phyloP scores from a whole-genome alignment of 257 asterid genomes.

The Penstemon eatonii region DNA sequence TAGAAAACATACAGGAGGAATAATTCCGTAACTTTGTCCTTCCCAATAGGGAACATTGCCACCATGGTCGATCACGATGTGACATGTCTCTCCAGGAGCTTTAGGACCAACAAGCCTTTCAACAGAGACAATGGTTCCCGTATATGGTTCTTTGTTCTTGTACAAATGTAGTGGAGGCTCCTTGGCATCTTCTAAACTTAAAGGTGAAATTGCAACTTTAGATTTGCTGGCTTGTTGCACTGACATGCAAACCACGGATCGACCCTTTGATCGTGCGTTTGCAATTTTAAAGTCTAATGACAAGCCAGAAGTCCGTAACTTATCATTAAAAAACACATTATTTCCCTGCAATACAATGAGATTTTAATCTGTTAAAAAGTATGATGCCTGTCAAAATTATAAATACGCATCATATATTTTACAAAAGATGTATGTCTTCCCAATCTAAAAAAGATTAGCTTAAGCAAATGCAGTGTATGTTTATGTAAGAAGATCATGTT shows the following conservation, averaged over 20 bases:
- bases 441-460: background rate
- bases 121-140: slow-evolving; percentile 77
- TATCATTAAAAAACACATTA: slow-evolving; percentile 45
- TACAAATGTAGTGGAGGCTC: slow-evolving; percentile 85
- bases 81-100: slow-evolving; percentile 98
- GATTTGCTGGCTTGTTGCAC: slow-evolving; percentile 80
- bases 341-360: slow-evolving; percentile 48
- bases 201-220: slow-evolving; percentile 71
- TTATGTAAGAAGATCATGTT: background rate
- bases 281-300: slow-evolving; percentile 40
- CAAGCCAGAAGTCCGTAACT: slow-evolving; percentile 38
- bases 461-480: background rate
- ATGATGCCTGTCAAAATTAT: background rate
- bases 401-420: background rate
- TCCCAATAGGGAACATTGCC: slow-evolving; percentile 97
- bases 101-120: slow-evolving; percentile 88
- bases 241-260: slow-evolving; percentile 67
- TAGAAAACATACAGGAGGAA: slow-evolving; percentile 75
- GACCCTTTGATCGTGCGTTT: slow-evolving; percentile 37
- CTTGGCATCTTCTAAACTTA: slow-evolving; percentile 74
- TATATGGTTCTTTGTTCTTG: slow-evolving; percentile 84
- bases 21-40: slow-evolving; percentile 94
- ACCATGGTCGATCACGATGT: slow-evolving; percentile 87
- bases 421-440: background rate
- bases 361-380: slow-evolving; percentile 21